Conservation (phyloP, 2,329 filamentous ascomycete species). For the Colletotrichum sp. region DNA sequence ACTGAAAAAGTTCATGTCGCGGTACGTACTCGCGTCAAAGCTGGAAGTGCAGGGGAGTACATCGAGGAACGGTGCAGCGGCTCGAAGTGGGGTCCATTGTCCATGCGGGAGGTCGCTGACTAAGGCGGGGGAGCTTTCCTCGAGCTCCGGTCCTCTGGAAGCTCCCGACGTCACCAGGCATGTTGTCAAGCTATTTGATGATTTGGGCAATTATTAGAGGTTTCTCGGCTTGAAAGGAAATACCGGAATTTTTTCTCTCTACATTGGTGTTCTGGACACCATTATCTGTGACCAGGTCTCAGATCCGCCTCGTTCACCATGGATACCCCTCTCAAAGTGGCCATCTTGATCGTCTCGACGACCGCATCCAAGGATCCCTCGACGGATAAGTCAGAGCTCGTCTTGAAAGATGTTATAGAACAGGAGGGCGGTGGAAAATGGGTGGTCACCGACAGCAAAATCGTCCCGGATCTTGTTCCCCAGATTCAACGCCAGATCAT, state of each 20-base stretch:
- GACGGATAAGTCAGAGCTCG: slow-evolving; percentile 74
- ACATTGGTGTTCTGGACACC: not conserved
- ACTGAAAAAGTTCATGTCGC: slow-evolving; percentile 9
- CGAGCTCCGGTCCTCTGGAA: not conserved
- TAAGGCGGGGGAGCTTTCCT: slow-evolving; percentile 13
- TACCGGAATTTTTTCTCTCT: not conserved
- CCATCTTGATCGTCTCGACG: slow-evolving; percentile 88
- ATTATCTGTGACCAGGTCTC: not conserved
- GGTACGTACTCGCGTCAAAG: not conserved
- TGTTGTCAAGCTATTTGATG: not conserved
- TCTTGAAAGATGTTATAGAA: slow-evolving; percentile 73
- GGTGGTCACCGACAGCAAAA: slow-evolving; percentile 71
- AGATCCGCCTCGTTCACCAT: slow-evolving; percentile 28
- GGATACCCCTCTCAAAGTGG: slow-evolving; percentile 65
- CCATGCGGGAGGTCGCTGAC: not conserved
- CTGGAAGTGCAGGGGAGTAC: not conserved
- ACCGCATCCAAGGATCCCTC: slow-evolving; percentile 83
- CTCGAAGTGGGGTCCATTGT: not conserved
- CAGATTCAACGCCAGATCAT: slow-evolving; percentile 78
- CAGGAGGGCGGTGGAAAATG: slow-evolving; percentile 73
- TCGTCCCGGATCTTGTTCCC: slow-evolving; percentile 78
- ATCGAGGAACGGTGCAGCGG: not conserved
- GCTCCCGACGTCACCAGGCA: slow-evolving; percentile 14
- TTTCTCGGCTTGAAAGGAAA: not conserved
- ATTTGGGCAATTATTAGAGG: not conserved